Evolutionary conservation across 805 yeast genomes (phyloP).

Genomic region (Pichia eremophila): DNA sequence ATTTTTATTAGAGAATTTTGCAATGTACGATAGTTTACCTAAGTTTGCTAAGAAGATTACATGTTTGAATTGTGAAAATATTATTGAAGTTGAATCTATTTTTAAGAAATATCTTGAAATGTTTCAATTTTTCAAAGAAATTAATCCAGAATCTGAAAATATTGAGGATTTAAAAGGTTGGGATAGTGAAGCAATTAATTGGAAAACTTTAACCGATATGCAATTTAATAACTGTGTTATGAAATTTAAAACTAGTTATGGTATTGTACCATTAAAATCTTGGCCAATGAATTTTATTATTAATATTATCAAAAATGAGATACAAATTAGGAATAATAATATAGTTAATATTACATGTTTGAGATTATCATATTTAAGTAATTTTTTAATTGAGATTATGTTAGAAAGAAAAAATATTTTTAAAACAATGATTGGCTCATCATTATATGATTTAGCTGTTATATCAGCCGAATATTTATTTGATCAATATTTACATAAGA

Average conservation of each 20-base stretch:
- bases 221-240: conserved; percentile 1
- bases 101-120: conserved; percentile 1
- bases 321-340: conserved; percentile 2
- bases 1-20: conserved; percentile 9
- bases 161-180: conserved; percentile 2
- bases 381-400: conserved; percentile 8
- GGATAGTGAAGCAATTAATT: background rate
- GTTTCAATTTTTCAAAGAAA: background rate
- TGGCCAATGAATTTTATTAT: conserved; percentile 17
- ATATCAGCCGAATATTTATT: conserved; percentile 4
- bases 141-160: background rate
- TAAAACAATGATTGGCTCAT: conserved; percentile 9
- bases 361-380: conserved; percentile 9
- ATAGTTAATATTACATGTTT: conserved; percentile 6
- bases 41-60: background rate
- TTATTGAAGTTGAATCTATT: background rate
- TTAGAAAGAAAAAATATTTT: conserved; percentile 4
- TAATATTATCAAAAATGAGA: conserved; percentile 6
- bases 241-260: background rate
- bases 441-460: conserved; percentile 14
- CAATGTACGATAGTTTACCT: background rate
- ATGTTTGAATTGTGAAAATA: conserved; percentile 4
- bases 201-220: background rate
- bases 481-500: background rate
- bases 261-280: conserved; percentile 10